Percentiles rank a stretch among this genome's conserved stretches.
These are phyloP conservation scores for Senna siamea DNA, from an alignment of 306 rosid genomes.

Conservation along the genomic window DNA sequence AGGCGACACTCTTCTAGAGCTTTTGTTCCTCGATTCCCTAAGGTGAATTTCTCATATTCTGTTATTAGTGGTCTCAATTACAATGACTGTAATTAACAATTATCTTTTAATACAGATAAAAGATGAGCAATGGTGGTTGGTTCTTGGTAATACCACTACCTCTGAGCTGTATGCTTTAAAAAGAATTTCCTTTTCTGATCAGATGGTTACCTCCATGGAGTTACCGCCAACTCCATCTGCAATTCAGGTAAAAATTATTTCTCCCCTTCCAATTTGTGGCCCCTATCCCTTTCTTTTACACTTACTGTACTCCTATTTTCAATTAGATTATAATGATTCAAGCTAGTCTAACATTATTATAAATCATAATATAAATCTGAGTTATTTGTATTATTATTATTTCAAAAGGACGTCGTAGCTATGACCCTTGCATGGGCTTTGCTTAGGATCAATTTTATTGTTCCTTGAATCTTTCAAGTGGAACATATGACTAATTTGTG, in stretches of 20 bases:
- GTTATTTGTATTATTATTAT: neutral
- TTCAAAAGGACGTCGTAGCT: neutral
- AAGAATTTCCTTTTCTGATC: constrained; percentile 81
- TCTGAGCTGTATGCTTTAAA: constrained; percentile 78
- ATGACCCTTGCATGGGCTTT: neutral
- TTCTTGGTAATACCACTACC: constrained; percentile 79
- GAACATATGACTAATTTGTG: neutral
- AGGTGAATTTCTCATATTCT: constrained; percentile 50
- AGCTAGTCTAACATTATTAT: neutral
- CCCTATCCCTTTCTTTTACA: constrained; percentile 13
- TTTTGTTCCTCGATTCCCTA: constrained; percentile 85
- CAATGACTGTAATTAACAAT: constrained; percentile 10
- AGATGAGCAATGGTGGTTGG: constrained; percentile 97
- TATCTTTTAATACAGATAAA: constrained; percentile 60
- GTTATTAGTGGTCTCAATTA: constrained; percentile 12
- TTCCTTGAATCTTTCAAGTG: constrained; percentile 5
- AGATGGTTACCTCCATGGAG: constrained; percentile 76
- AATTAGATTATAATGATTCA: neutral
- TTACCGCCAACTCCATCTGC: constrained; percentile 54
- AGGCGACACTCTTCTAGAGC: constrained; percentile 71
- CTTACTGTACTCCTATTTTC: neutral
- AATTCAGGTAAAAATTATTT: constrained; percentile 58
- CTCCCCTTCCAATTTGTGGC: constrained; percentile 16
- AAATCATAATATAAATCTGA: neutral
- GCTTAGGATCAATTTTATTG: neutral